Percentiles rank a stretch among this genome's conserved stretches.
These are phyloP conservation scores for Candida mattraensis DNA, from an alignment of 805 yeast species.

Conservation along the genomic window DNA sequence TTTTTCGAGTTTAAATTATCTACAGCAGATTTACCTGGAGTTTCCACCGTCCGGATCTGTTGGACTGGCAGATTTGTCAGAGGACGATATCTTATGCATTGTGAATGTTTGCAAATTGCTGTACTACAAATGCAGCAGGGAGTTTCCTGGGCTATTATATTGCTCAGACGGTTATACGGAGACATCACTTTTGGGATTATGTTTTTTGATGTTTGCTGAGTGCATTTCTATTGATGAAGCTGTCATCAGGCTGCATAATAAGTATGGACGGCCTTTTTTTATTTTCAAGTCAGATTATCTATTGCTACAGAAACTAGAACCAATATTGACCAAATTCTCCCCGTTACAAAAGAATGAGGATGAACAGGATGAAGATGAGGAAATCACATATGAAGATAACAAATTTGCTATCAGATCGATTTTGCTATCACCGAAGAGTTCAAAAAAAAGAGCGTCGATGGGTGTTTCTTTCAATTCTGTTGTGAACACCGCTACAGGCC, in stretches of 20 bases:
- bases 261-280: constrained; percentile 77
- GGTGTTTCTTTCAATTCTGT: constrained; percentile 21
- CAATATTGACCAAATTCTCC: constrained; percentile 57
- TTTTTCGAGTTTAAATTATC: constrained; percentile 16
- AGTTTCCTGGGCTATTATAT: constrained; percentile 55
- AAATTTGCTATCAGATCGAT: constrained; percentile 18
- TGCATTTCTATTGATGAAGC: constrained; percentile 64
- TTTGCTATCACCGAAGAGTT: constrained; percentile 21
- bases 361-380: neutral
- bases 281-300: constrained; percentile 75
- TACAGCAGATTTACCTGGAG: constrained; percentile 39
- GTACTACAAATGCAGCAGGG: constrained; percentile 39
- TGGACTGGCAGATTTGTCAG: constrained; percentile 68
- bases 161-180: constrained; percentile 95
- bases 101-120: constrained; percentile 70
- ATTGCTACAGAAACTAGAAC: constrained; percentile 63
- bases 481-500: constrained; percentile 28
- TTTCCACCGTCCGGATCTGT: constrained; percentile 88
- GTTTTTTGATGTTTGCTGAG: constrained; percentile 70
- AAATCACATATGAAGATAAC: constrained; percentile 24
- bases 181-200: constrained; percentile 70
- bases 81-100: constrained; percentile 60
- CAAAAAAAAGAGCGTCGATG: constrained; percentile 3
- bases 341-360: constrained; percentile 38
- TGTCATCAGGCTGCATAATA: constrained; percentile 58